Conservation (phyloP, 768 basidiomycete genomes). For the Pulveroboletus sp. region DNA sequence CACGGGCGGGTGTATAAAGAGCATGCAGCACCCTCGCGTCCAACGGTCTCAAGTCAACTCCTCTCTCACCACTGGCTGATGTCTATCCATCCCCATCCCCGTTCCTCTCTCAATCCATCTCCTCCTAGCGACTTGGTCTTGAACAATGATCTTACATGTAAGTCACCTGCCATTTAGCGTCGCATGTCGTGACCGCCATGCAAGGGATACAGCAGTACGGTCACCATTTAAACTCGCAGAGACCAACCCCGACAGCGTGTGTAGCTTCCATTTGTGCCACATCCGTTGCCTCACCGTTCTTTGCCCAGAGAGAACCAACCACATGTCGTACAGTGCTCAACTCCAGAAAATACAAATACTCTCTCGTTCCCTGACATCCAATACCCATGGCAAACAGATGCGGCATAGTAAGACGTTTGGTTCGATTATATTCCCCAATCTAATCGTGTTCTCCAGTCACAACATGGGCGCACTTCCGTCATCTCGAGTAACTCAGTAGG, state of each 20-base stretch:
- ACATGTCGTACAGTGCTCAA: too few species aligned
- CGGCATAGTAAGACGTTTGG: neutral
- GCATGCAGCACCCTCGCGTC: neutral
- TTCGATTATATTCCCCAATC: neutral
- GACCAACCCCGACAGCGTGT: neutral
- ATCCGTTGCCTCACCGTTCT: neutral
- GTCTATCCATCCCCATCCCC: neutral
- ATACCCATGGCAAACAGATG: neutral
- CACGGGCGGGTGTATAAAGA: neutral
- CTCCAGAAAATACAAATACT: neutral
- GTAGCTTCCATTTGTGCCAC: neutral
- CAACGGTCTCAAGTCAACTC: neutral
- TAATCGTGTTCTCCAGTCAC: neutral
- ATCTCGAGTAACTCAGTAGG: neutral
- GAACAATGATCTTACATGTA: too few species aligned
- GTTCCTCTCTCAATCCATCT: neutral
- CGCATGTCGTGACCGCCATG: neutral
- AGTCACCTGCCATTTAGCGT: neutral
- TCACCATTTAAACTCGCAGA: neutral
- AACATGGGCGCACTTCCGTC: neutral
- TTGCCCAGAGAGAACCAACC: neutral
- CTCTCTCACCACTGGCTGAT: neutral
- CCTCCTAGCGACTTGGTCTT: neutral
- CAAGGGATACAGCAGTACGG: neutral
- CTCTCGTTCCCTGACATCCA: neutral